Base-by-base conservation (phyloP, 1,284 basidiomycete genomes). In the Austroboletus olivaceoglutinosus region DNA sequence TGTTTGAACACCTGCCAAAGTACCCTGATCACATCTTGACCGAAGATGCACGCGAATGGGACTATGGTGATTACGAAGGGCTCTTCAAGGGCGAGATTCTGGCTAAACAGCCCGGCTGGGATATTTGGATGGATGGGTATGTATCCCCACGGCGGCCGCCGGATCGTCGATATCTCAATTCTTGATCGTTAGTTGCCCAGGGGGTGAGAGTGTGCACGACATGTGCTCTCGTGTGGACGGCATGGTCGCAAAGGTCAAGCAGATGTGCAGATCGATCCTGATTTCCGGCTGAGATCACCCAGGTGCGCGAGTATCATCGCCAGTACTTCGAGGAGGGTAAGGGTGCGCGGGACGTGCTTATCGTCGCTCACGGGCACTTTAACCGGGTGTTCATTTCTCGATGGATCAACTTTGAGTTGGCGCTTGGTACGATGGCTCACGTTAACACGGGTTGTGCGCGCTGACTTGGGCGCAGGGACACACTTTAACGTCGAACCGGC, bases 21-120 rank as follows among this genome's bases (percentile, higher is more conserved):
- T 50, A 69, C 19, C 86, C 87, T 5, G 57, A 75, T 43, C 81
- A 85, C 59, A 64, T 76, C 23, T 65, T 83, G 40, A 84, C 85
- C 0, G 88, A 91, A 58, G 76, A 82, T 23, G 81, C 81, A 39
- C 75, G 82, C 43, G 89, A 95, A 69, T 95, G 93, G 91, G 88
- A 94, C 62, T 95, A 95, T 65, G 92, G 93, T 23, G 81, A 90
- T 11, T 96, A 92, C 63, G 93, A 97, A 67, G 93, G 93, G 12
- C 78, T 93, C 39, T 66, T 81, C 38, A 77, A 86, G 16, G 71
- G 80, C 25, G 89, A 95, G 61, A 96, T 96, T 60, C 74, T 84
- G 54, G 76, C 78, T 48, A 75, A 70, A 40, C 79, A 83, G 52
- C 80, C 87, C 1, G 74, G 68, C 27, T 96, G 91, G 91, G 66